Percentiles rank a stretch among this genome's conserved stretches.
Conservation (phyloP, 2,329 filamentous ascomycete species). For the Fusarium armeniacum region DNA sequence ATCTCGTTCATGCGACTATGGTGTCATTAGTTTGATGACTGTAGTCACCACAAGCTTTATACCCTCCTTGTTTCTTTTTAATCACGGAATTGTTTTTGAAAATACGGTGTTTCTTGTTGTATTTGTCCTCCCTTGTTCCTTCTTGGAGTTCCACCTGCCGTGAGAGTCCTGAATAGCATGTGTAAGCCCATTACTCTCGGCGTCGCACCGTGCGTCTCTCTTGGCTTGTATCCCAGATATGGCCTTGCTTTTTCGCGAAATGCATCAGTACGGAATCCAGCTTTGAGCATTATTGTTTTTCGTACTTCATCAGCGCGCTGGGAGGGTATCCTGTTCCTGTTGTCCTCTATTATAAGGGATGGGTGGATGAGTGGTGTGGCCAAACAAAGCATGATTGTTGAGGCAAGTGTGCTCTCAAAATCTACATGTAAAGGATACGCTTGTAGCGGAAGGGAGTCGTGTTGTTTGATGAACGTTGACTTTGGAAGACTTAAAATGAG, state of each 20-base stretch:
- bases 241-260: slow-evolving; percentile 10
- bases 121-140: slow-evolving; percentile 26
- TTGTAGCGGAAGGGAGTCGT: slow-evolving; percentile 21
- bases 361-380: neutral
- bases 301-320: slow-evolving; percentile 1
- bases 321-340: neutral
- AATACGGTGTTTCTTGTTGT: slow-evolving; percentile 19
- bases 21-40: slow-evolving; percentile 28
- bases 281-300: slow-evolving; percentile 5
- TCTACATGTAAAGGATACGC: slow-evolving; percentile 22
- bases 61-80: slow-evolving; percentile 43
- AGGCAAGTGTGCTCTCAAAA: slow-evolving; percentile 9
- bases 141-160: slow-evolving; percentile 17
- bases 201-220: slow-evolving; percentile 10
- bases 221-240: slow-evolving; percentile 11
- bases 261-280: slow-evolving; percentile 11
- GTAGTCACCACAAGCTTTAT: slow-evolving; percentile 38
- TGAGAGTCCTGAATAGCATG: slow-evolving; percentile 12
- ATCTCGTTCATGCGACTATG: slow-evolving; percentile 3
- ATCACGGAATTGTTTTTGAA: slow-evolving; percentile 20
- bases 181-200: slow-evolving; percentile 11
- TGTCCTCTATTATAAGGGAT: slow-evolving; percentile 1
- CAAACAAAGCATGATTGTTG: slow-evolving; percentile 20
- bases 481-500: slow-evolving; percentile 45
- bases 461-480: slow-evolving; percentile 33